Evolutionary conservation across 495 filamentous ascomycete species (phyloP), one percentile per base, ranked within the genome.

Genomic region (Lentithecium fluviatile): DNA sequence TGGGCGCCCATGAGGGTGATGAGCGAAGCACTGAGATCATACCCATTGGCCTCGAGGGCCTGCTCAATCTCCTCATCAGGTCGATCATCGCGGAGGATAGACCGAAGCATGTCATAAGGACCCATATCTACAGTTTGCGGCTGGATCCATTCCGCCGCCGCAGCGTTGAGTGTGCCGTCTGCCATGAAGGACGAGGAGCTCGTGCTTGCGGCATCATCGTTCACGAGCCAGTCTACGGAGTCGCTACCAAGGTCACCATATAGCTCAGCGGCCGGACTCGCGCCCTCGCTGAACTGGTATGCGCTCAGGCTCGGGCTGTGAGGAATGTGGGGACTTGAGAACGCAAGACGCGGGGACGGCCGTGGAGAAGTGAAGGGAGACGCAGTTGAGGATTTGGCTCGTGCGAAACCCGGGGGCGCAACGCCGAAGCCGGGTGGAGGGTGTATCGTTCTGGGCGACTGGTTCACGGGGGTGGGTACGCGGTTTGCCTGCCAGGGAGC

Each of bases 31-130:
- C 88, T 90, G 12, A 99, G 82, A 68, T 99, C 95, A 68, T 97
- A 97, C 50, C 88, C 86, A 71, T 96, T 92, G 59, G 85, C 79
- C 71, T 93, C 91, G 47, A 99, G 81, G 15, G 91, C 90, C 10
- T 82, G 77, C 68, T 97, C 91, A 51, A 97, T 92, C 71, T 99
- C 95, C 52, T 97, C 93, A 67, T 97, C 93, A 15, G 88, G 84
- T 65, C 87, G 87, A 58, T 88, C 85, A 68, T 92, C 91, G 11
- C 93, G 91, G 34, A 99, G 79, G 29, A 99, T 94, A 11, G 92
- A 96, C 49, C 95, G 88, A 43, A 99, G 79, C 80, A 99, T 99
- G 73, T 99, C 95, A 77, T 96, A 95, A 2, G 95, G 92, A 51
- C 89, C 94, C 95, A 99, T 99, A 68, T 97, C 91, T 62, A 77